Conservation (phyloP, 1,139 yeast genomes). For the Yamadazyma songkhlaensis region DNA sequence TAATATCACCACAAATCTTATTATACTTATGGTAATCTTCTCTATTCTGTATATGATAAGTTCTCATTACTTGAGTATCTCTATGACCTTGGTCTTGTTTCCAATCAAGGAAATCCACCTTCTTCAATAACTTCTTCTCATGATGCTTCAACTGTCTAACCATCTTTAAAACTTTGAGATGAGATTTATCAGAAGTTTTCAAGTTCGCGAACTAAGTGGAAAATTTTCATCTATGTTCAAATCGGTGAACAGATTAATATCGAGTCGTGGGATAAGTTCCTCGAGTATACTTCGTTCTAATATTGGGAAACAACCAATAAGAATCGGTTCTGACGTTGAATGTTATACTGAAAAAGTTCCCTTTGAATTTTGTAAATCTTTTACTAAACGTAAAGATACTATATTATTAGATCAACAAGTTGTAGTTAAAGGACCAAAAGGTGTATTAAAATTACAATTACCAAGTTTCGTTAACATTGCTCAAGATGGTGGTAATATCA, state of each 20-base stretch:
- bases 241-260: slow-evolving; percentile 15
- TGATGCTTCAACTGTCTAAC: slow-evolving; percentile 91
- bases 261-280: slow-evolving; percentile 12
- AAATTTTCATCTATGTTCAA: slow-evolving; percentile 11
- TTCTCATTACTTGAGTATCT: slow-evolving; percentile 92
- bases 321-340: slow-evolving; percentile 29
- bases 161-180: slow-evolving; percentile 39
- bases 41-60: slow-evolving; percentile 89
- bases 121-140: slow-evolving; percentile 90
- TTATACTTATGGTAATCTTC: slow-evolving; percentile 96
- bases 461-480: slow-evolving; percentile 67
- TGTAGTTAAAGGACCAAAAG: slow-evolving; percentile 80
- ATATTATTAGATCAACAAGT: slow-evolving; percentile 59
- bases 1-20: slow-evolving; percentile 84
- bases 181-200: not conserved
- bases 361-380: slow-evolving; percentile 47
- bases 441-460: slow-evolving; percentile 57
- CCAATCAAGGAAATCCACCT: slow-evolving; percentile 97
- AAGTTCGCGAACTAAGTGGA: not conserved
- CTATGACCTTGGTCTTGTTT: slow-evolving; percentile 94
- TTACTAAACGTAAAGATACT: slow-evolving; percentile 66
- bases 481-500: slow-evolving; percentile 33
- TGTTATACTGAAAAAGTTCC: slow-evolving; percentile 39
- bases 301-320: slow-evolving; percentile 42
- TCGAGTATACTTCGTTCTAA: slow-evolving; percentile 31